A percentile compares a stretch with the other conserved stretches of the same genome.
Evolutionary conservation across 345 rosid species (phyloP).

Genomic region (Dipteronia sinensis): DNA sequence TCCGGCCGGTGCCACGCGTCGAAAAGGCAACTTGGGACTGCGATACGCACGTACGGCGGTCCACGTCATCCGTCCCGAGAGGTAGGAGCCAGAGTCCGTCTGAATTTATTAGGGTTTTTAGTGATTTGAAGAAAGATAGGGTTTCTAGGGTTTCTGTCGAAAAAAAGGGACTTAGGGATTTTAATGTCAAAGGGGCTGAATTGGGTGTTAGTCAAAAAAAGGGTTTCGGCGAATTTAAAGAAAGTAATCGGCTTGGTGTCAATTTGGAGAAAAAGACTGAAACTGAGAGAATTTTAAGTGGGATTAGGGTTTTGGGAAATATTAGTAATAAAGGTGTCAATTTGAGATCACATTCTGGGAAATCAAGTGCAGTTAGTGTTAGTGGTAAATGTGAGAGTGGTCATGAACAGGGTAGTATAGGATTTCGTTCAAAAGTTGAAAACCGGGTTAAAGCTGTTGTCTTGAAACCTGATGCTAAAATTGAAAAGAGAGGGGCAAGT

Average conservation of each 20-base stretch:
- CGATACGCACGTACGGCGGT: slow-evolving; percentile 48
- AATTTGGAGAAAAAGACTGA: slow-evolving; percentile 32
- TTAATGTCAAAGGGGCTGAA: slow-evolving; percentile 25
- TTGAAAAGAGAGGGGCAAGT: slow-evolving; percentile 30
- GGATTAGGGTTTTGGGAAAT: slow-evolving; percentile 24
- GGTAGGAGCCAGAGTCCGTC: slow-evolving; percentile 90
- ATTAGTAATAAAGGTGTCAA: slow-evolving; percentile 21
- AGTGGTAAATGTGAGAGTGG: slow-evolving; percentile 16
- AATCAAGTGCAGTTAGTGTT: slow-evolving; percentile 25
- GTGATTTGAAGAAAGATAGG: slow-evolving; percentile 49
- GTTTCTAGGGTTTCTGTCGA: slow-evolving; percentile 44
- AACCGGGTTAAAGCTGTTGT: slow-evolving; percentile 16
- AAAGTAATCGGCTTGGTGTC: slow-evolving; percentile 37
- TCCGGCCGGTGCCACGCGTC: slow-evolving; percentile 56
- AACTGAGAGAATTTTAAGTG: slow-evolving; percentile 21
- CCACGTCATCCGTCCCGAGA: slow-evolving; percentile 63
- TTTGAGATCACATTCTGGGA: slow-evolving; percentile 26
- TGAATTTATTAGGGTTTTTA: slow-evolving; percentile 57
- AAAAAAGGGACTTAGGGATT: slow-evolving; percentile 26
- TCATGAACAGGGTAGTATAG: slow-evolving; percentile 14
- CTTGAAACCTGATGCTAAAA: slow-evolving; percentile 29
- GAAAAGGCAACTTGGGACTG: slow-evolving; percentile 47
- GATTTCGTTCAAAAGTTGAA: slow-evolving; percentile 27
- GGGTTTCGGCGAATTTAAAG: slow-evolving; percentile 33
- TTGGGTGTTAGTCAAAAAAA: slow-evolving; percentile 31